phyloP scores from a whole-genome alignment of 2,329 filamentous ascomycete genomes.

The Fusarium proliferatum region DNA sequence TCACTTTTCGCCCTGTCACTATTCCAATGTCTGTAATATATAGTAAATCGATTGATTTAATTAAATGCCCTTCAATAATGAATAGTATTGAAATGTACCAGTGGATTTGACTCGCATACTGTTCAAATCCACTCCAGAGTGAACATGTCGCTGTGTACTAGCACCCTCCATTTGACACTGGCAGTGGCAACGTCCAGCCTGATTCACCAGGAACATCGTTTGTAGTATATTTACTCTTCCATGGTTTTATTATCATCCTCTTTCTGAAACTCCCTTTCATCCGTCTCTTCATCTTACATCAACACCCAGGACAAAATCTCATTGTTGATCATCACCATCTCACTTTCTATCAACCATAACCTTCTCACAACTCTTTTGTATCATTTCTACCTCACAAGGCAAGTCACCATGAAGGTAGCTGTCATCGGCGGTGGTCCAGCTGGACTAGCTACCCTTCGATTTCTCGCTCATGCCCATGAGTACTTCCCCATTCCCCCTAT shows the following conservation, averaged over 20 bases:
- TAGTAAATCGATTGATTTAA: rapidly evolving
- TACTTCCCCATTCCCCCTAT: conserved; percentile 53
- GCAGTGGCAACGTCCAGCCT: neutral
- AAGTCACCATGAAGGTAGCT: conserved; percentile 51
- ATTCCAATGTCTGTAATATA: rapidly evolving
- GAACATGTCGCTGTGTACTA: neutral
- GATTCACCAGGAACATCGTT: neutral
- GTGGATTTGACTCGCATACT: neutral
- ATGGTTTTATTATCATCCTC: rapidly evolving
- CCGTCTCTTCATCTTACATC: neutral
- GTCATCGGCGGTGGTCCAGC: conserved; percentile 58
- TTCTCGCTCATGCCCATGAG: conserved; percentile 52
- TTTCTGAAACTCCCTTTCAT: rapidly evolving
- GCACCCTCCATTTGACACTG: neutral
- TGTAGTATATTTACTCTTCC: neutral
- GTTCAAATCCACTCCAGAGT: neutral
- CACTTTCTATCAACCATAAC: neutral
- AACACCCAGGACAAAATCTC: neutral
- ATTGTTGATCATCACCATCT: neutral
- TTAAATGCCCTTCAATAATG: rapidly evolving
- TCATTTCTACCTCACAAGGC: neutral
- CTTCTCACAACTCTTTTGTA: neutral
- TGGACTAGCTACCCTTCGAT: conserved; percentile 56
- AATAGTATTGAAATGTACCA: neutral
- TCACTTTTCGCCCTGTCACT: neutral